These are phyloP conservation scores for Aschersonia sp. DNA, from an alignment of 2,329 filamentous ascomycete species.

Conservation along the genomic window DNA sequence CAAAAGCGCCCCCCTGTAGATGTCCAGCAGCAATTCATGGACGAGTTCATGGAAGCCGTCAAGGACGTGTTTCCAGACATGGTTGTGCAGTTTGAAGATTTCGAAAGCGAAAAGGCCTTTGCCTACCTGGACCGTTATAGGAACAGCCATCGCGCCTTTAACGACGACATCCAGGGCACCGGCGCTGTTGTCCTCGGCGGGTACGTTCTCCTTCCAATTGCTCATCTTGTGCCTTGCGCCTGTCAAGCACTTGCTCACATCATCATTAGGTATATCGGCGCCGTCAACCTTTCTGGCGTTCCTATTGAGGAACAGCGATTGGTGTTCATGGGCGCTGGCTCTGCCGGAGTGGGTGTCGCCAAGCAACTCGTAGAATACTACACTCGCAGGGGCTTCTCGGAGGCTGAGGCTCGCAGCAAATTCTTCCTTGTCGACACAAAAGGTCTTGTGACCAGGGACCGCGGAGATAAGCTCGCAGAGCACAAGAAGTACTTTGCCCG, in stretches of 20 bases:
- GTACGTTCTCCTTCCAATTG: conserved; percentile 22
- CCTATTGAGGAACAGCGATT: conserved; percentile 82
- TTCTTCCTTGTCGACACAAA: conserved; percentile 98
- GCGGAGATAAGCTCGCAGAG: conserved; percentile 83
- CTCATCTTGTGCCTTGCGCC: conserved; percentile 1
- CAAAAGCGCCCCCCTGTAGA: conserved; percentile 63
- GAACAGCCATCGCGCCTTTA: conserved; percentile 86
- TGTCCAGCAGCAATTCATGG: conserved; percentile 82
- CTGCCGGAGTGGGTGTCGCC: conserved; percentile 89
- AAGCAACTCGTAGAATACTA: conserved; percentile 98
- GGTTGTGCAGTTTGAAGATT: conserved; percentile 91
- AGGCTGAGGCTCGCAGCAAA: conserved; percentile 74
- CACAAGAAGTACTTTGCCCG: conserved; percentile 67
- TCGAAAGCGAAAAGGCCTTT: conserved; percentile 87
- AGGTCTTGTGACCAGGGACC: conserved; percentile 84
- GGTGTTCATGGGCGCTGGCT: conserved; percentile 92
- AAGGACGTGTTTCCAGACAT: conserved; percentile 55
- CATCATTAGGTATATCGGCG: conserved; percentile 44
- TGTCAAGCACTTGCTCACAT: conserved; percentile 22
- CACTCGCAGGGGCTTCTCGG: conserved; percentile 76
- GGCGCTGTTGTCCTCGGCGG: conserved; percentile 88
- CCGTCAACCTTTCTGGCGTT: conserved; percentile 72
- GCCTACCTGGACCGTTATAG: conserved; percentile 83
- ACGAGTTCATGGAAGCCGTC: conserved; percentile 90
- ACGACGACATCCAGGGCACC: conserved; percentile 96